Evolutionary conservation across 2,329 filamentous ascomycete genomes (phyloP).

Genomic region (Ophiocordyceps robertsii): DNA sequence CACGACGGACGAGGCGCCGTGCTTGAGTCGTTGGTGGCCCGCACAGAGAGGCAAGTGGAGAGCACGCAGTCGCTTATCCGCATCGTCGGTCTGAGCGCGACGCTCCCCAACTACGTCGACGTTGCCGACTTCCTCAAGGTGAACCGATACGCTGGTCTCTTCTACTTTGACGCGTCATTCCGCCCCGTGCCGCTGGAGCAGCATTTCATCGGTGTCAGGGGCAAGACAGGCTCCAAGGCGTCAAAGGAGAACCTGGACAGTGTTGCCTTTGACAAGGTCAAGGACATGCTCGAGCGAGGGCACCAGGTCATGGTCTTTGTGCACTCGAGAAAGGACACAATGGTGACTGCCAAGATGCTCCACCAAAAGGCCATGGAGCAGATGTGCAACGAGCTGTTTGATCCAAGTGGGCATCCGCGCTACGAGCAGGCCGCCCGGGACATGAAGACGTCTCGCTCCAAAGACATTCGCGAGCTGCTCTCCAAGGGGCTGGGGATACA

Average conservation of each 20-base stretch:
- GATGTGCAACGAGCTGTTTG: slow-evolving; percentile 67
- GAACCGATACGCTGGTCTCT: slow-evolving; percentile 81
- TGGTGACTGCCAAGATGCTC: slow-evolving; percentile 73
- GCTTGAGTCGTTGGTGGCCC: slow-evolving; percentile 85
- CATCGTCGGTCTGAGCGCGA: slow-evolving; percentile 89
- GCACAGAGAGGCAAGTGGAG: slow-evolving; percentile 92
- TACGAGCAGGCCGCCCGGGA: slow-evolving; percentile 73
- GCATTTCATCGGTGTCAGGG: slow-evolving; percentile 92
- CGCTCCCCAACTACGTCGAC: slow-evolving; percentile 90
- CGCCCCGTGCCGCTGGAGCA: slow-evolving; percentile 92
- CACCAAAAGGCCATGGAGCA: slow-evolving; percentile 78
- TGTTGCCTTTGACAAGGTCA: slow-evolving; percentile 85
- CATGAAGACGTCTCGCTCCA: slow-evolving; percentile 72
- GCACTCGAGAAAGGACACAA: slow-evolving; percentile 88
- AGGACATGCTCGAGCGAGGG: slow-evolving; percentile 78
- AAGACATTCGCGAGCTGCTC: slow-evolving; percentile 78
- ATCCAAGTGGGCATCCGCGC: slow-evolving; percentile 62
- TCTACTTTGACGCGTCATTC: slow-evolving; percentile 96
- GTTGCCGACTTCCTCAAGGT: slow-evolving; percentile 96
- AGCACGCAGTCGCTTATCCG: slow-evolving; percentile 96
- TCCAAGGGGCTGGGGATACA: slow-evolving; percentile 89
- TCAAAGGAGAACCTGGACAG: slow-evolving; percentile 82
- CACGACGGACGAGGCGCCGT: slow-evolving; percentile 96
- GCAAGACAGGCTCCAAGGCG: slow-evolving; percentile 68
- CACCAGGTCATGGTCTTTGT: slow-evolving; percentile 99